Base-by-base conservation (phyloP, 139 green algal genomes). In the Volvox reticuliferus region DNA sequence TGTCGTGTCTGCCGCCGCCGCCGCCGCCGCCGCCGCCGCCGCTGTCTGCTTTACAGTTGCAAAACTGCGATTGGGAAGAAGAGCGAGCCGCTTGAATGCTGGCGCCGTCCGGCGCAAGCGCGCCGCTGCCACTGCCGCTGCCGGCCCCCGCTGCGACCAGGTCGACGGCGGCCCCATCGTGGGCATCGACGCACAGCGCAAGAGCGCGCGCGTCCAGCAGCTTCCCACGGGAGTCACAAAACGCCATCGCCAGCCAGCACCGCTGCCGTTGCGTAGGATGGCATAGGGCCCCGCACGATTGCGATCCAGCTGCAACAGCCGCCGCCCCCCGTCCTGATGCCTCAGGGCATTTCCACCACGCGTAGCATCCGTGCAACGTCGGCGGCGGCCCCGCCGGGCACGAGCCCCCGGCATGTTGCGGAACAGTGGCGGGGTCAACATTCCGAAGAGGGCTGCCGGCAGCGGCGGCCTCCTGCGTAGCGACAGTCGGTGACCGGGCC, bases 281-380 rank as follows among this genome's bases (percentile, higher is more conserved):
- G 9, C 44, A 5, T 9, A 55, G 44, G 44, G 9, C 44, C 44
- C 44, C 44, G 9, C 44, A 55, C 5, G 44, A 55, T 55, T 55
- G 44, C 44, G 44, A 9, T 5, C 44, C 44, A 9, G 44, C 44
- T 55, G 44, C 44, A 55, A 55, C 44, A 55, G 44, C 44, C 44
- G 9, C 44, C 44, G 44, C 9, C 44, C 44, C 9, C 44, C 44
- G 12, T 35, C 63, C 63, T 26, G 63, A 33, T 18, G n/a, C 36
- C 20, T 30, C 35, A 16, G 37, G 20, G 44, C 69, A 82, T 13
- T 50, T n/a, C 26, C 36, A 75, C 85, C 85, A 89, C 1, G 85
- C 69, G n/a, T 89, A 89, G 85, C 69, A 82, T 44, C 85, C 62
- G 69, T 89, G 85, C 85, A 89, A 75, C 85, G 68, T 68, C 1